Evolutionary conservation across 1,284 basidiomycete genomes (phyloP), one percentile per base, ranked within the genome.

Genomic region (Ganoderma sp.): DNA sequence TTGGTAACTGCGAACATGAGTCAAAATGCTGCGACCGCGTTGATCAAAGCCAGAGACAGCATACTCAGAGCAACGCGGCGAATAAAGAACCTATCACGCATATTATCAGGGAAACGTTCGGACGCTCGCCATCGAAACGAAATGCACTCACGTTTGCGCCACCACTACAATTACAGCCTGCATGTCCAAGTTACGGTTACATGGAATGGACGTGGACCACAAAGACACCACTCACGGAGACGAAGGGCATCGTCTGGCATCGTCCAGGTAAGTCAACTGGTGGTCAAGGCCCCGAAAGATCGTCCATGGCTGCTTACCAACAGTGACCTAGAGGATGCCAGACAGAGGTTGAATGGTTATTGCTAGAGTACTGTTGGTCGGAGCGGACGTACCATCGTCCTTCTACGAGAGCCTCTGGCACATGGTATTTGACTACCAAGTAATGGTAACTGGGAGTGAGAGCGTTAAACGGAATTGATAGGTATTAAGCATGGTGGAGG

Each of bases 11-110:
- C 15, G 10, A 19, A 41, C 2, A 25, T 1, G 15, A 14, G 50
- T 65, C 2, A 65, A 34, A 0, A 22, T 41, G 1, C 37, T 37
- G n/a, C 19, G 6, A 9, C 6, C 6, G n/a, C 14, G 17, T 32
- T 10, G 54, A 41, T 6, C 9, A 4, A 42, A 25, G n/a, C 17
- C 14, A 10, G 22, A 10, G n/a, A 32, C 6, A 4, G 48, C 52
- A 17, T 58, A 68, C 67, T 68, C 32, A 68, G 12, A 15, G 52
- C 52, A 12, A 68, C 67, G 3, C 67, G 67, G n/a, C 48, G 52
- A 8, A 60, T 60, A 22, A 64, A 62, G 60, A 68, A 65, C 17
- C 63, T 68, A 28, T 10, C 8, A 19, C 3, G 2, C 12, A 5
- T 3, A 19, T 48, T 17, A 42, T 4, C 4, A 19, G 5, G 8